phyloP scores from a whole-genome alignment of 2,329 filamentous ascomycete species.

The Alternaria novae-zelandiae region DNA sequence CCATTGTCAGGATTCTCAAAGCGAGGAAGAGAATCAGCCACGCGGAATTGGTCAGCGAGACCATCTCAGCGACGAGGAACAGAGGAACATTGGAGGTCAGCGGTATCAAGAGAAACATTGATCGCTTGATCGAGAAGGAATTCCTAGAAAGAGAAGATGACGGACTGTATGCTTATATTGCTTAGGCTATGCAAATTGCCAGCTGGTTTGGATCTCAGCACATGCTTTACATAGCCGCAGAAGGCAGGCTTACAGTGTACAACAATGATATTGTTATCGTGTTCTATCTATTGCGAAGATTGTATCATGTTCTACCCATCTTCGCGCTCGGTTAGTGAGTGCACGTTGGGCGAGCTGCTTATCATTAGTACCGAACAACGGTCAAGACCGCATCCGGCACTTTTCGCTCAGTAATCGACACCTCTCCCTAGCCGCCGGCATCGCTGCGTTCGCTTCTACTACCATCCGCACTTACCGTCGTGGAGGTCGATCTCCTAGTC shows the following conservation, averaged over 20 bases:
- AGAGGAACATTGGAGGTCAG: constrained; percentile 83
- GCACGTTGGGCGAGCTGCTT: not conserved
- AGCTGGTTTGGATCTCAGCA: not conserved
- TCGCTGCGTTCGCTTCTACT: not conserved
- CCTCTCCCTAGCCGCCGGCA: not conserved
- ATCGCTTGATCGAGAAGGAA: constrained; percentile 68
- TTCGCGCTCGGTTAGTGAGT: not conserved
- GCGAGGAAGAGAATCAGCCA: constrained; percentile 86
- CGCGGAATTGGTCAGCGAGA: constrained; percentile 85
- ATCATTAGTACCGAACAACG: not conserved
- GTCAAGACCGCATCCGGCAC: not conserved
- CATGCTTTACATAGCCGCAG: not conserved
- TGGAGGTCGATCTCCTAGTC: not conserved
- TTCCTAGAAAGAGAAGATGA: constrained; percentile 48
- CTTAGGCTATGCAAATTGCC: constrained; percentile 30
- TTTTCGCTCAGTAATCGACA: not conserved
- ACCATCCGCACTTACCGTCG: not conserved
- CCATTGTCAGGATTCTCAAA: constrained; percentile 98
- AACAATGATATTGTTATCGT: not conserved
- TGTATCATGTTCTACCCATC: not conserved
- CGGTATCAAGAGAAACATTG: constrained; percentile 97
- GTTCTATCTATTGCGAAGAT: not conserved
- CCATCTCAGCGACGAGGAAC: constrained; percentile 87
- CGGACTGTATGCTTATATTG: constrained; percentile 55
- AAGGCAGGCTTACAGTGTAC: not conserved